Evolutionary conservation across 805 yeast species (phyloP).

Genomic region (Yarrowia sp.): DNA sequence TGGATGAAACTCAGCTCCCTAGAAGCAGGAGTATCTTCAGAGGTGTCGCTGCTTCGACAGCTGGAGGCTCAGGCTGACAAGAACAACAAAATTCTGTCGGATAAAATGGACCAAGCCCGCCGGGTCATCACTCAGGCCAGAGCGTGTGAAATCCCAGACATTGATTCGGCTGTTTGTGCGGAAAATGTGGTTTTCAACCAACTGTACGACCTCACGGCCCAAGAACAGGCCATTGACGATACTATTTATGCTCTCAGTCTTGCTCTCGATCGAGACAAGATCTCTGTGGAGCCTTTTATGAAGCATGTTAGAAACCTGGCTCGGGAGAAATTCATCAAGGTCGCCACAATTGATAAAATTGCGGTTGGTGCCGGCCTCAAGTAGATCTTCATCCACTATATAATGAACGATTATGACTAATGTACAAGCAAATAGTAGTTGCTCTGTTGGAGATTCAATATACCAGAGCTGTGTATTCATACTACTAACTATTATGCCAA

Average conservation of each 20-base stretch:
- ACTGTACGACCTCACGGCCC: slow-evolving; percentile 60
- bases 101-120: slow-evolving; percentile 38
- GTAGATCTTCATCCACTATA: not conserved
- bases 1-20: slow-evolving; percentile 41
- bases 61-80: slow-evolving; percentile 35
- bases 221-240: slow-evolving; percentile 70
- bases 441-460: no score
- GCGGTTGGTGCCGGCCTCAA: slow-evolving; percentile 31
- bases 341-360: slow-evolving; percentile 48
- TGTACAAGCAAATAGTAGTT: not conserved
- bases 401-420: not conserved
- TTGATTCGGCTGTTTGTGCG: slow-evolving; percentile 49
- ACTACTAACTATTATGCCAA: no score
- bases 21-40: slow-evolving; percentile 41
- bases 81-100: slow-evolving; percentile 38
- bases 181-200: slow-evolving; percentile 59
- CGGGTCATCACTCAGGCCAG: slow-evolving; percentile 40
- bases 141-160: slow-evolving; percentile 38
- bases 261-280: slow-evolving; percentile 49
- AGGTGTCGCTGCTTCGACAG: slow-evolving; percentile 37
- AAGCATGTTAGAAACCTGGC: slow-evolving; percentile 55
- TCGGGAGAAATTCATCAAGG: slow-evolving; percentile 59
- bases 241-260: slow-evolving; percentile 58
- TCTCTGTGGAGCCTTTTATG: slow-evolving; percentile 46
- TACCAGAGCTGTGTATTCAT: no score